These are phyloP conservation scores for Bipolaris oryzae DNA, from an alignment of 2,329 filamentous ascomycete genomes.

Conservation along the genomic window DNA sequence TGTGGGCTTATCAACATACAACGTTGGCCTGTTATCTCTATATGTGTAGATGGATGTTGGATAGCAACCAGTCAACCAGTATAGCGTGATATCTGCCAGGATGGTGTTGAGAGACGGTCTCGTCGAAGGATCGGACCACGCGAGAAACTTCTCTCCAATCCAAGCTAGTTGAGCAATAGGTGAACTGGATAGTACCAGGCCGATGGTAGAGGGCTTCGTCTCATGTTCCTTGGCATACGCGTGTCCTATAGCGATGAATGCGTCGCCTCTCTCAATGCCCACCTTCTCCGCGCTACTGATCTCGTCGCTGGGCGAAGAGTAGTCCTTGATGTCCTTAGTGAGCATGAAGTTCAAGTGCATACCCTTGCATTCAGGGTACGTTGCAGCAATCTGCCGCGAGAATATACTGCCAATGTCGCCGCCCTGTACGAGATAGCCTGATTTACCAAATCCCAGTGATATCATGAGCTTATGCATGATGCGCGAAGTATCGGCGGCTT, in stretches of 20 bases:
- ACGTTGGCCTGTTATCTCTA: slow-evolving; percentile 38
- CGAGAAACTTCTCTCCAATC: slow-evolving; percentile 63
- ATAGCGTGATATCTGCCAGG: slow-evolving; percentile 58
- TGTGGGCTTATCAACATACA: slow-evolving; percentile 49
- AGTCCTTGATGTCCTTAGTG: slow-evolving; percentile 24
- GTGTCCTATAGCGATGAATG: slow-evolving; percentile 52
- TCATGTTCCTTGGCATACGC: slow-evolving; percentile 62
- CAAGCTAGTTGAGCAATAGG: slow-evolving; percentile 65
- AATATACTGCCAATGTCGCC: slow-evolving; percentile 62
- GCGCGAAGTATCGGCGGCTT: slow-evolving; percentile 48
- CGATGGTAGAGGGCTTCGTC: slow-evolving; percentile 62
- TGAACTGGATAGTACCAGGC: slow-evolving; percentile 59
- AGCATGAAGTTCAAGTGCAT: slow-evolving; percentile 43
- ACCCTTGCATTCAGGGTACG: slow-evolving; percentile 56
- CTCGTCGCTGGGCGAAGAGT: slow-evolving; percentile 23
- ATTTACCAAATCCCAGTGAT: slow-evolving; percentile 56
- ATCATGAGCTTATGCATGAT: slow-evolving; percentile 61
- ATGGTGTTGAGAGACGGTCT: slow-evolving; percentile 51
- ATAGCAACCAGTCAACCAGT: slow-evolving; percentile 61
- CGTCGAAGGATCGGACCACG: slow-evolving; percentile 56
- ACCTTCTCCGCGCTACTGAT: slow-evolving; percentile 46
- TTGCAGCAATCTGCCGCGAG: slow-evolving; percentile 51
- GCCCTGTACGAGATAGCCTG: slow-evolving; percentile 62
- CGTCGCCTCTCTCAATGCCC: slow-evolving; percentile 45
- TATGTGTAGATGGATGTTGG: slow-evolving; percentile 60